Evolutionary conservation across 495 filamentous ascomycete species (phyloP).

Genomic region (Neurospora discreta): DNA sequence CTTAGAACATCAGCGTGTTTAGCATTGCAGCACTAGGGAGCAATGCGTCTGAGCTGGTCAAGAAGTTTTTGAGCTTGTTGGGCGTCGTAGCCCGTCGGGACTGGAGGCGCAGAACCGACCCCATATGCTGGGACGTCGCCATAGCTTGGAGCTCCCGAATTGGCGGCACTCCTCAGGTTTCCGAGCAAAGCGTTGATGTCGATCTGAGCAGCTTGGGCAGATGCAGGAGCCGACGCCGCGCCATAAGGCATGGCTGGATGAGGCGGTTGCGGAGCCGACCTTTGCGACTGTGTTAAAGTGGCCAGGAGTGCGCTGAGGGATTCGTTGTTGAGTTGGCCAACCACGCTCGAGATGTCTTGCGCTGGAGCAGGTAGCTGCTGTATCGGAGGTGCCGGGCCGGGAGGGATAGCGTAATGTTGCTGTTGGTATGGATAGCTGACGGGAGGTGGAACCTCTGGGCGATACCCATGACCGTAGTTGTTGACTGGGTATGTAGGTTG

Average conservation of each 20-base stretch:
- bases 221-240: conserved; percentile 13
- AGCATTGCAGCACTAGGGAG: not conserved
- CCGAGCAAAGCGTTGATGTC: conserved; percentile 21
- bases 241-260: conserved; percentile 35
- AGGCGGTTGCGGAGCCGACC: conserved; percentile 39
- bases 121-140: not conserved
- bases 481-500: conserved; percentile 11
- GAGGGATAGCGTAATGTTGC: conserved; percentile 25
- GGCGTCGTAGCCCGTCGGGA: not conserved
- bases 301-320: conserved; percentile 64
- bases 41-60: not conserved
- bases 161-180: conserved; percentile 8
- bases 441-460: not conserved
- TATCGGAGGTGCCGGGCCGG: conserved; percentile 29
- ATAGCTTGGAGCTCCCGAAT: not conserved
- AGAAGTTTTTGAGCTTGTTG: not conserved
- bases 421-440: conserved; percentile 8
- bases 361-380: conserved; percentile 24
- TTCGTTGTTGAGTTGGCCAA: conserved; percentile 54
- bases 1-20: not conserved
- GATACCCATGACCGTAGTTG: not conserved
- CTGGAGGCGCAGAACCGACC: not conserved
- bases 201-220: conserved; percentile 17
- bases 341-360: conserved; percentile 43
- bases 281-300: conserved; percentile 35